Evolutionary conservation across 495 filamentous ascomycete species (phyloP), one percentile per base, ranked within the genome.

Genomic region (Xylaria longipes): DNA sequence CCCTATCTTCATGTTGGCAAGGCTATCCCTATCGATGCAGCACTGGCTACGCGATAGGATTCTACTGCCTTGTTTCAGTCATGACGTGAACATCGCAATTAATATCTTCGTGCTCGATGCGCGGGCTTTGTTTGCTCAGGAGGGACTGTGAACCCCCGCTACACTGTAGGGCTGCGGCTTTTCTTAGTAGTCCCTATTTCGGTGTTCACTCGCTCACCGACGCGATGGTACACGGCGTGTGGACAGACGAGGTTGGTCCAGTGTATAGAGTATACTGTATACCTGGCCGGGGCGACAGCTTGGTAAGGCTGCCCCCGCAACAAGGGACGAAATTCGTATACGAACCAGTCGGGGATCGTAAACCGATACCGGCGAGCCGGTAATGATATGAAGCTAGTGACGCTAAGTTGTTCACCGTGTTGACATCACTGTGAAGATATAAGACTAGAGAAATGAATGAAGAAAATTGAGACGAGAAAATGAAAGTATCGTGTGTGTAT

Each of bases 131-230:
- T 8, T 50, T 66, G 20, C 31, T 35, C 20, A 31, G 14, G 11
- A 15, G 12, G 27, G 27, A 29, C 52, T 29, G 52, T 54, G 22
- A 54, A 27, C 50, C 15, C 5, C 11, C 25, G 22, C 58, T n/a
- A 33, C 22, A 12, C 17, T 22, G 61, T 39, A 45, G 50, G n/a
- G 41, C 41, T 29, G 39, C n/a, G 39, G 33, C 35, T 39, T 37
- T 17, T 3, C 31, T 37, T 41, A 33, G n/a, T 27, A 14, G 11
- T 48, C 56, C 43, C 56, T 62, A 69, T 62, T 25, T 62, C 57
- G 68, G 57, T 57, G 33, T 69, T 62, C 29, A 62, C 57, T 43
- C 29, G 33, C 31, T 69, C 68, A 45, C 68, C 68, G 68, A 63
- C 57, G 48, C 46, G 27, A 33, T 56, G 46, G 48, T 54, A 22